A percentile compares a stretch with the other conserved stretches of the same genome.
Evolutionary conservation across 2,329 filamentous ascomycete species (phyloP).

Genomic region (Moelleriella libera): DNA sequence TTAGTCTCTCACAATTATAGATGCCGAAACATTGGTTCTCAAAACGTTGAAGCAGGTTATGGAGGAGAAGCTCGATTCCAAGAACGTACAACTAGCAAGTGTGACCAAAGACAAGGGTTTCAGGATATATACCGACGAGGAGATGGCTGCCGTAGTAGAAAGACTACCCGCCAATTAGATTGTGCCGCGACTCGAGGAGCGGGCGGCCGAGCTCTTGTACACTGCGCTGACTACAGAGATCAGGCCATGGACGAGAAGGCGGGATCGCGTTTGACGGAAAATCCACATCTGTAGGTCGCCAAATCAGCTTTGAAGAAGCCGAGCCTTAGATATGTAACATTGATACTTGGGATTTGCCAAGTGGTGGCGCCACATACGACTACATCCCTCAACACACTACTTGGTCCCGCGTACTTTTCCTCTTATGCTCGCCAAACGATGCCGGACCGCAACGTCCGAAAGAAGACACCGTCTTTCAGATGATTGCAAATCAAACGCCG

Average conservation of each 20-base stretch:
- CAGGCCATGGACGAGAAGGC: too few relatives aligned
- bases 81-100: constrained; percentile 96
- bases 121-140: constrained; percentile 94
- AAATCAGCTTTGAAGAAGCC: background rate
- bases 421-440: background rate
- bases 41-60: constrained; percentile 99
- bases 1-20: constrained; percentile 69
- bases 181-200: background rate
- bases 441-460: background rate
- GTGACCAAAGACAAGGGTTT: constrained; percentile 97
- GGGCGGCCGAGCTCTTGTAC: too few relatives aligned
- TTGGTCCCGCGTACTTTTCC: background rate
- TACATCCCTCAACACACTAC: background rate
- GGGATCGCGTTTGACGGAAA: too few relatives aligned
- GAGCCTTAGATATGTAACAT: constrained; percentile 13
- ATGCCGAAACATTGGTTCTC: constrained; percentile 88
- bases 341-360: constrained; percentile 11
- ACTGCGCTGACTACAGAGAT: too few relatives aligned
- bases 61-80: constrained; percentile 98
- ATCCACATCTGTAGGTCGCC: background rate
- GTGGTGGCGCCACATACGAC: constrained; percentile 6
- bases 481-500: background rate
- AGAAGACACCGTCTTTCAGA: background rate
- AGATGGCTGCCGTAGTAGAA: constrained; percentile 88
- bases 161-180: constrained; percentile 54